Conservation (phyloP, 2,329 filamentous ascomycete genomes). For the Talaromyces sp. region DNA sequence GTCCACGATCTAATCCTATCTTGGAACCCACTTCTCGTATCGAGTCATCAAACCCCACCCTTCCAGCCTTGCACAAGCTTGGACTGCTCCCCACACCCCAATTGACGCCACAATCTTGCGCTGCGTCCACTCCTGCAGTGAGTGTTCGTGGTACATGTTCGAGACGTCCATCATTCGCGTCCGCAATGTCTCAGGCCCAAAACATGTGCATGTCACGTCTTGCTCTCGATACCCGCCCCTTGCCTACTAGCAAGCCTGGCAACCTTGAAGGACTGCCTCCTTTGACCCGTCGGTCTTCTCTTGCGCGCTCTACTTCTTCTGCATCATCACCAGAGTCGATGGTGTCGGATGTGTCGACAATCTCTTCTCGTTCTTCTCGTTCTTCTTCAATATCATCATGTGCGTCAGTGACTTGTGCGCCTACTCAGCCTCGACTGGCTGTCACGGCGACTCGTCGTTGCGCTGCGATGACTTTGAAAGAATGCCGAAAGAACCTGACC, state of each 20-base stretch:
- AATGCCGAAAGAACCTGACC: slow-evolving; percentile 34
- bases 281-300: slow-evolving; percentile 48
- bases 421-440: slow-evolving; percentile 34
- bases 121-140: slow-evolving; percentile 59
- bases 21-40: slow-evolving; percentile 50
- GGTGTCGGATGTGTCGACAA: slow-evolving; percentile 57
- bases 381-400: slow-evolving; percentile 48
- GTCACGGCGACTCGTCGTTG: slow-evolving; percentile 41
- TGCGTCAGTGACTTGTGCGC: slow-evolving; percentile 32
- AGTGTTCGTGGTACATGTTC: slow-evolving; percentile 50
- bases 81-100: slow-evolving; percentile 60
- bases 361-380: slow-evolving; percentile 54
- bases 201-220: slow-evolving; percentile 54
- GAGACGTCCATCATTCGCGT: slow-evolving; percentile 56
- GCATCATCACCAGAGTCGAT: slow-evolving; percentile 60
- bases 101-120: slow-evolving; percentile 56
- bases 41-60: slow-evolving; percentile 41
- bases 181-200: slow-evolving; percentile 57
- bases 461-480: slow-evolving; percentile 38
- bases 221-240: slow-evolving; percentile 49
- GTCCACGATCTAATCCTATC: slow-evolving; percentile 39
- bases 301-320: slow-evolving; percentile 52
- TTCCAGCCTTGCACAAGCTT: slow-evolving; percentile 55
- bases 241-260: slow-evolving; percentile 35
- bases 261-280: slow-evolving; percentile 49